These are phyloP conservation scores for Aspergillus ostianus DNA, from an alignment of 495 filamentous ascomycete species.

Conservation along the genomic window DNA sequence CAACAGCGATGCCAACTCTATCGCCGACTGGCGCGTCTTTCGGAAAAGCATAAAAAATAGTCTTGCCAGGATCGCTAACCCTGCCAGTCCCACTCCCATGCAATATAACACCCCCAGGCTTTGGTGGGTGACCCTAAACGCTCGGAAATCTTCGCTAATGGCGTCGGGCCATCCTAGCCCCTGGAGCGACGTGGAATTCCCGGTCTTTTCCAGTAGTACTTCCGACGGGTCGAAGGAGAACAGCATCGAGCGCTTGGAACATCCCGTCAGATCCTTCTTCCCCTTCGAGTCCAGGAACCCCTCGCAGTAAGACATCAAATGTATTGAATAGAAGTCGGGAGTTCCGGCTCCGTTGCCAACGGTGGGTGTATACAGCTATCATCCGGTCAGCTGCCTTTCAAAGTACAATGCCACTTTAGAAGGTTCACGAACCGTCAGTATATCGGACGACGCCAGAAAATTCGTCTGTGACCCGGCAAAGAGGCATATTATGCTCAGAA, in stretches of 20 bases:
- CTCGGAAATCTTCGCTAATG: slow-evolving; percentile 59
- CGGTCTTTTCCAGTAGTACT: slow-evolving; percentile 53
- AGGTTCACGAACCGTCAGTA: slow-evolving; percentile 58
- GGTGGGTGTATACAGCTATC: slow-evolving; percentile 40
- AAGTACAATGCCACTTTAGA: not conserved
- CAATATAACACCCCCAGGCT: slow-evolving; percentile 65
- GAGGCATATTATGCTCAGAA: slow-evolving; percentile 66
- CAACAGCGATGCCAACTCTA: slow-evolving; percentile 31
- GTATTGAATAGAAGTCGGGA: slow-evolving; percentile 71
- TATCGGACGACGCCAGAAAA: slow-evolving; percentile 60
- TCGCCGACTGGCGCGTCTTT: slow-evolving; percentile 18
- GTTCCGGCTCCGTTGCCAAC: slow-evolving; percentile 53
- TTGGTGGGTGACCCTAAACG: slow-evolving; percentile 42
- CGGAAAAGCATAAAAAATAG: slow-evolving; percentile 14
- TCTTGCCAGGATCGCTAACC: slow-evolving; percentile 50
- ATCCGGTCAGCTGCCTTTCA: slow-evolving; percentile 28
- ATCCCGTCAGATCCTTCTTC: slow-evolving; percentile 56
- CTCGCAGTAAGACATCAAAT: slow-evolving; percentile 68
- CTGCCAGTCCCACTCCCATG: slow-evolving; percentile 57
- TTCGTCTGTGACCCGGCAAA: slow-evolving; percentile 64
- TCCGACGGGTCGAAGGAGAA: slow-evolving; percentile 60
- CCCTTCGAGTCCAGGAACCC: slow-evolving; percentile 50
- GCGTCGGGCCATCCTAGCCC: slow-evolving; percentile 61
- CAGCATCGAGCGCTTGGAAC: slow-evolving; percentile 56
- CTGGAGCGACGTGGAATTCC: slow-evolving; percentile 50